Evolutionary conservation across 176 grass and related monocot genomes (phyloP), one percentile per base, ranked within the genome.

Genomic region (Ampelocalamus luodianensis): DNA sequence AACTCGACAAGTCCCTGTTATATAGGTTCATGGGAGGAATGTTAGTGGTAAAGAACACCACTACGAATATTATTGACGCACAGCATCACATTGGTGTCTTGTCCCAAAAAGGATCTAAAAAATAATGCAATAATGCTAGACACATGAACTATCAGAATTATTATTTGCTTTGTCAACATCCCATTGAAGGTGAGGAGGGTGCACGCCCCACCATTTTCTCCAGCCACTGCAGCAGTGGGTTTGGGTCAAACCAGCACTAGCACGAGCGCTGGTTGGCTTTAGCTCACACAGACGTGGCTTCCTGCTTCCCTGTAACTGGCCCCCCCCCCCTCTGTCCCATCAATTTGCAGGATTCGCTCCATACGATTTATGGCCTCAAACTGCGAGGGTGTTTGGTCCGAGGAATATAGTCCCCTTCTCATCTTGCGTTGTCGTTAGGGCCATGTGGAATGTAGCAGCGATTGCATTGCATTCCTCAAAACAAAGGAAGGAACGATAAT

Each of bases 171-270:
- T 60, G 73, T 83, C 84, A 72, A 79, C 79, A 48, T 65, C 56
- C 79, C 6, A 73, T 86, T 39, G 34, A 71, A 53, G 17, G n/a
- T 13, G 8, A 36, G 53, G 54, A 22, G 44, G 39, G 17, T 75
- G 0, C 58, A n/a, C 40, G 24, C 18, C 62, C 77, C 64, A 64
- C 71, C 82, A 77, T 86, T 58, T 71, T 22, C 72, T 18, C 53
- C 50, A 18, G 70, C 63, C 77, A 85, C 50, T 62, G 48, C 36
- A 69, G 22, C 63, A 55, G 15, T 56, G 72, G n/a, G 23, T 66
- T 48, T 17, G 3, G 84, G 83, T 86, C 83, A 86, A 86, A 61
- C 79, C 10, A 67, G 78, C 78, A 87, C 85, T 87, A 75, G 0
- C 10, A 72, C 0, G 13, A 46, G 50, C 3, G 20, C 14, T 70